A percentile compares a stretch with the other conserved stretches of the same genome.
phyloP scores from a whole-genome alignment of 805 yeast genomes.

The Candida silvatica region DNA sequence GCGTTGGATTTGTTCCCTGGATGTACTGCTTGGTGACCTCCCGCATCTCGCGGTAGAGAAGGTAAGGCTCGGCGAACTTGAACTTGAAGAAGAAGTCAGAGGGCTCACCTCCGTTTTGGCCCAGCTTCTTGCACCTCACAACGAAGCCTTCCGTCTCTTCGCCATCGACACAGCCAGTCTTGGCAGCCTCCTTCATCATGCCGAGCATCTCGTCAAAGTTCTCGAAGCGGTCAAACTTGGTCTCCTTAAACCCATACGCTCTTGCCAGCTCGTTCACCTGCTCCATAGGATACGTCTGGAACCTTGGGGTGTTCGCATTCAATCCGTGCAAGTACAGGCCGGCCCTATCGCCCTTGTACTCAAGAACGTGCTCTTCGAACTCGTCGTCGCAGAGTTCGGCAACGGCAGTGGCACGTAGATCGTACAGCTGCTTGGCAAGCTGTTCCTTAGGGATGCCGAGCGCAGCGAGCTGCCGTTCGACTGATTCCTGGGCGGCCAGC shows the following conservation, averaged over 20 bases:
- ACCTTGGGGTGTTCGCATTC: slow-evolving; percentile 56
- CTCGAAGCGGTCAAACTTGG: slow-evolving; percentile 35
- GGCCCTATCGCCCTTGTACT: slow-evolving; percentile 53
- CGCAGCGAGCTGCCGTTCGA: slow-evolving; percentile 42
- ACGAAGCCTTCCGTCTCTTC: slow-evolving; percentile 92
- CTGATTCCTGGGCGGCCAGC: slow-evolving; percentile 51
- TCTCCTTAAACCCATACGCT: slow-evolving; percentile 61
- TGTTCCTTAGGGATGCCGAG: slow-evolving; percentile 32
- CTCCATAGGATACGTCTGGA: slow-evolving; percentile 56
- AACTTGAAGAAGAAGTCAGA: slow-evolving; percentile 76
- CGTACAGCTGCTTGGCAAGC: slow-evolving; percentile 48
- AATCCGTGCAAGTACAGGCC: slow-evolving; percentile 91
- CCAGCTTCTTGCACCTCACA: slow-evolving; percentile 47
- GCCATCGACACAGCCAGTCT: slow-evolving; percentile 62
- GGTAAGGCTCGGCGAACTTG: slow-evolving; percentile 92
- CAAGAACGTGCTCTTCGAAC: slow-evolving; percentile 90
- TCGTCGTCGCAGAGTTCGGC: slow-evolving; percentile 88
- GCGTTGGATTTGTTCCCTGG: slow-evolving; percentile 23
- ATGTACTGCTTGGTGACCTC: slow-evolving; percentile 69
- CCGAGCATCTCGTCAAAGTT: slow-evolving; percentile 32
- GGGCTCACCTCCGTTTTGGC: too few species aligned
- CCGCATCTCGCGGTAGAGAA: slow-evolving; percentile 83
- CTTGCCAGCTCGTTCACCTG: slow-evolving; percentile 53
- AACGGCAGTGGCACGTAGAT: slow-evolving; percentile 66
- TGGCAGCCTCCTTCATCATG: slow-evolving; percentile 48